Evolutionary conservation across 2,329 filamentous ascomycete genomes (phyloP).

Genomic region (Epichloe sibirici): DNA sequence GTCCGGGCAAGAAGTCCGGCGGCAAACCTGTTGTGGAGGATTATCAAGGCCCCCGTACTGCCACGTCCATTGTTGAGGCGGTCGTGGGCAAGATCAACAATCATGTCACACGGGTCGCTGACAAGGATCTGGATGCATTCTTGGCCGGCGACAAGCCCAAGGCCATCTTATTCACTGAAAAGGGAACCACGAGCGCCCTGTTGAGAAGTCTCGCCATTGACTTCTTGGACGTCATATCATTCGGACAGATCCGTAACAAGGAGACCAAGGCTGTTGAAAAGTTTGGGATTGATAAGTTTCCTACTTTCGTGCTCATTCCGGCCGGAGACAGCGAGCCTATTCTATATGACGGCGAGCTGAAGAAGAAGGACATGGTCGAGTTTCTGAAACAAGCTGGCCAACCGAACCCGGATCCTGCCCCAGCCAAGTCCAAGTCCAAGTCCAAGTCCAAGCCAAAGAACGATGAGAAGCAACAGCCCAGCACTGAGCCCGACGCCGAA

Average conservation of each 20-base stretch:
- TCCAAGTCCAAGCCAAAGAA: conserved; percentile 23
- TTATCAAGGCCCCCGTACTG: conserved; percentile 72
- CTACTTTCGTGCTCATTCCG: conserved; percentile 68
- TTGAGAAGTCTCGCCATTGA: conserved; percentile 81
- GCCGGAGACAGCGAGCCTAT: conserved; percentile 56
- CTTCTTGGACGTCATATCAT: conserved; percentile 64
- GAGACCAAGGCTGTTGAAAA: conserved; percentile 58
- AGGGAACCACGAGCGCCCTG: conserved; percentile 74
- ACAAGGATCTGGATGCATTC: conserved; percentile 69
- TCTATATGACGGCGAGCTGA: conserved; percentile 70
- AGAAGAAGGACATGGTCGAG: conserved; percentile 67
- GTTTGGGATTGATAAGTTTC: conserved; percentile 69
- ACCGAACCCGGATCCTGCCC: conserved; percentile 63
- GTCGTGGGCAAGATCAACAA: conserved; percentile 85
- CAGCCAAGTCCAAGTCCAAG: conserved; percentile 27
- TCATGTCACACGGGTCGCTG: conserved; percentile 69
- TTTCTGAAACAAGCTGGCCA: conserved; percentile 71
- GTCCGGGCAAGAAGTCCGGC: conserved; percentile 63
- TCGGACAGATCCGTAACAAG: conserved; percentile 77
- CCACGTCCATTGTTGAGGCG: conserved; percentile 78
- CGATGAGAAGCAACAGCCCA: conserved; percentile 11
- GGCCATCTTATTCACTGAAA: conserved; percentile 86
- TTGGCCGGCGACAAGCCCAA: conserved; percentile 63
- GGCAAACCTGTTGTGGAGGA: conserved; percentile 77
- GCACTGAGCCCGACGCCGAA: conserved; percentile 19